Conservation (phyloP, 2,329 filamentous ascomycete genomes). For the Hypomyces perniciosus region DNA sequence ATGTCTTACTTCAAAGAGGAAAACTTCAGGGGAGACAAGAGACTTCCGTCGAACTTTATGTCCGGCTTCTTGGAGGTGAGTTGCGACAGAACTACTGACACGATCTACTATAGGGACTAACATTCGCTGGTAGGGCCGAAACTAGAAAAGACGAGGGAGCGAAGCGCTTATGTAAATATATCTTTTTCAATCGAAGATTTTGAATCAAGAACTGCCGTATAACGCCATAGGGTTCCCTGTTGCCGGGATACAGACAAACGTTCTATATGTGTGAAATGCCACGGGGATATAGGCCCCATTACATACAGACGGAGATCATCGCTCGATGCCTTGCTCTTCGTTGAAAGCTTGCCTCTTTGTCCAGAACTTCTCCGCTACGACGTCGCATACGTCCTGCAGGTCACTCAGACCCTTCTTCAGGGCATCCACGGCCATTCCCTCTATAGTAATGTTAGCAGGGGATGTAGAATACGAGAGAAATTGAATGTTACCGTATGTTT, state of each 20-base stretch:
- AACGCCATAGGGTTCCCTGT: slow-evolving; percentile 27
- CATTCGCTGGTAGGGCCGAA: slow-evolving; percentile 42
- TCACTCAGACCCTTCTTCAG: slow-evolving; percentile 86
- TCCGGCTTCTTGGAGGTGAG: slow-evolving; percentile 88
- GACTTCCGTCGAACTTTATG: slow-evolving; percentile 86
- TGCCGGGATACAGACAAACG: slow-evolving; percentile 14
- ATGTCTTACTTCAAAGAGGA: slow-evolving; percentile 96
- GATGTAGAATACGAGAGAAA: neutral
- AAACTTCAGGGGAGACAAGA: slow-evolving; percentile 66
- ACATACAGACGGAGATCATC: slow-evolving; percentile 17
- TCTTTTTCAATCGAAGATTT: slow-evolving; percentile 20
- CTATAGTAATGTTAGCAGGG: slow-evolving; percentile 39
- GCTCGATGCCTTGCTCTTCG: slow-evolving; percentile 26
- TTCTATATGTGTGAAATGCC: slow-evolving; percentile 18
- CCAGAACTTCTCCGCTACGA: slow-evolving; percentile 86
- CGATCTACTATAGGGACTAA: slow-evolving; percentile 13
- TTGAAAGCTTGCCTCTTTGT: slow-evolving; percentile 41
- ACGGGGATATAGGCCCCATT: slow-evolving; percentile 4
- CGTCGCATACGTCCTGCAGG: slow-evolving; percentile 85
- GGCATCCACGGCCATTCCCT: slow-evolving; percentile 74
- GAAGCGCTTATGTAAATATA: slow-evolving; percentile 31
- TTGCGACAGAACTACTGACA: slow-evolving; percentile 8
- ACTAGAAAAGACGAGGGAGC: slow-evolving; percentile 36
- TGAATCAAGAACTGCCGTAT: slow-evolving; percentile 22
- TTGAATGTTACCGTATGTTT: slow-evolving; percentile 74